Evolutionary conservation across 352 stramenopile genomes (phyloP).

Genomic region (Phytophthora cajani): DNA sequence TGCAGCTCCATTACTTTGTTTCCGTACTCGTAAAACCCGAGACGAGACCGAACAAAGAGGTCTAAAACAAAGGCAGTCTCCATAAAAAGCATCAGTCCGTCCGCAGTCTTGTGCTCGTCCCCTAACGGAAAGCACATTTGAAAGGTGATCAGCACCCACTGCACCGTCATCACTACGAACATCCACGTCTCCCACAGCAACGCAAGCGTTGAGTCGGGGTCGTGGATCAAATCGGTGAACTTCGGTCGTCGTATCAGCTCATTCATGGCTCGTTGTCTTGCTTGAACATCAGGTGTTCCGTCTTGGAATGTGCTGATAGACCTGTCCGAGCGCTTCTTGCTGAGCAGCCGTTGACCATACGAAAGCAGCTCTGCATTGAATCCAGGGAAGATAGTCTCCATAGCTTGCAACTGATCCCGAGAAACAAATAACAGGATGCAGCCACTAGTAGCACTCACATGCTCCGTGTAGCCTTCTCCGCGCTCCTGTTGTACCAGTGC

Average conservation of each 20-base stretch:
- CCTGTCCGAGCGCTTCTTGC: conserved; percentile 31
- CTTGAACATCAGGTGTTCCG: too few relatives aligned
- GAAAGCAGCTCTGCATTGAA: conserved; percentile 48
- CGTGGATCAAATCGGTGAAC: background rate
- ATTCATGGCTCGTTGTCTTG: too few relatives aligned
- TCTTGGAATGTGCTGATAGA: too few relatives aligned
- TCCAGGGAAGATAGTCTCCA: conserved; percentile 53
- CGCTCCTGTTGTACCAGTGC: conserved; percentile 42
- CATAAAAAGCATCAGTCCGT: conserved; percentile 39
- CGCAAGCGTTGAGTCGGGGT: conserved; percentile 52
- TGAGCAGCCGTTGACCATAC: conserved; percentile 47
- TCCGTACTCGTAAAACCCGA: conserved; percentile 65
- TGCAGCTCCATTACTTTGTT: conserved; percentile 61
- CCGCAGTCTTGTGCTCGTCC: background rate
- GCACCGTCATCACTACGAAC: conserved; percentile 53
- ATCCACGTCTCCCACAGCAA: conserved; percentile 61
- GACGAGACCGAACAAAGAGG: conserved; percentile 53
- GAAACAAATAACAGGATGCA: conserved; percentile 59
- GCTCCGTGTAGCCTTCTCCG: conserved; percentile 50
- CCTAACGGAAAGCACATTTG: conserved; percentile 44
- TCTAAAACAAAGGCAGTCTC: conserved; percentile 54
- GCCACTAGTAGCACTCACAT: conserved; percentile 50
- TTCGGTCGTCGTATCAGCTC: too few relatives aligned
- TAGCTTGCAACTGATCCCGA: conserved; percentile 43
- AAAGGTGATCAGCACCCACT: conserved; percentile 51